These are phyloP conservation scores for Setaria viridis DNA, from an alignment of 202 grass and related monocot species.

Conservation along the genomic window DNA sequence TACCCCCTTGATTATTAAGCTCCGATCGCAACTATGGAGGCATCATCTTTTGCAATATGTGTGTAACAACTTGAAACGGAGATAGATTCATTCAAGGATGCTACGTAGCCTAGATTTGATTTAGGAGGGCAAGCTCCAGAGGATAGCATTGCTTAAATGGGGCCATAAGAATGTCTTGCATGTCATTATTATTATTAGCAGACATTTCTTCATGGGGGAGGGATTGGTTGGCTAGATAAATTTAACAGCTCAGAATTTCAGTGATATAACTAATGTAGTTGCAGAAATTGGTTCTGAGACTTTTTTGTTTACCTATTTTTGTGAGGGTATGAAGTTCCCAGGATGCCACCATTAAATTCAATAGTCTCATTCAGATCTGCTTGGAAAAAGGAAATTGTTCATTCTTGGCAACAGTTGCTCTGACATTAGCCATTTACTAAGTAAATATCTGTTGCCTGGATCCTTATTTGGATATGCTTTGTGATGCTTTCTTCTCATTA, in stretches of 20 bases:
- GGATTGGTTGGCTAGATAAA: not conserved
- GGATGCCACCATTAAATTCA: constrained; percentile 15
- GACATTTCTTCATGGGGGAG: constrained; percentile 29
- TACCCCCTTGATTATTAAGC: not conserved
- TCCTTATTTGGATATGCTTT: constrained; percentile 28
- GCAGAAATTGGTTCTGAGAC: not conserved
- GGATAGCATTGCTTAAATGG: constrained; percentile 5
- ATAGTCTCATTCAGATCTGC: not conserved
- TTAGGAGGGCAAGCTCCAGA: not conserved
- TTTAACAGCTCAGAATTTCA: constrained; percentile 4
- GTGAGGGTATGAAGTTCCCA: constrained; percentile 10
- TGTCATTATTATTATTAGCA: constrained; percentile 9
- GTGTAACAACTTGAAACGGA: constrained; percentile 5
- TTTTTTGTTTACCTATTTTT: constrained; percentile 11
- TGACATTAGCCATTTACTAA: constrained; percentile 11
- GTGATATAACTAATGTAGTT: not conserved
- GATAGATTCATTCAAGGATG: constrained; percentile 15
- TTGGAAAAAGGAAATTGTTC: not conserved
- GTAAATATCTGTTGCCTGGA: constrained; percentile 9
- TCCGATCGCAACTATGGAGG: not conserved
- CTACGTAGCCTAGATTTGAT: constrained; percentile 33
- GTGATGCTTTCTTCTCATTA: not conserved
- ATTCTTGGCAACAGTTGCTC: not conserved
- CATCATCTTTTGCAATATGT: not conserved
- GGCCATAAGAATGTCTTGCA: constrained; percentile 1